Conservation (phyloP, 768 basidiomycete genomes). For the Leccinum ochraceum region DNA sequence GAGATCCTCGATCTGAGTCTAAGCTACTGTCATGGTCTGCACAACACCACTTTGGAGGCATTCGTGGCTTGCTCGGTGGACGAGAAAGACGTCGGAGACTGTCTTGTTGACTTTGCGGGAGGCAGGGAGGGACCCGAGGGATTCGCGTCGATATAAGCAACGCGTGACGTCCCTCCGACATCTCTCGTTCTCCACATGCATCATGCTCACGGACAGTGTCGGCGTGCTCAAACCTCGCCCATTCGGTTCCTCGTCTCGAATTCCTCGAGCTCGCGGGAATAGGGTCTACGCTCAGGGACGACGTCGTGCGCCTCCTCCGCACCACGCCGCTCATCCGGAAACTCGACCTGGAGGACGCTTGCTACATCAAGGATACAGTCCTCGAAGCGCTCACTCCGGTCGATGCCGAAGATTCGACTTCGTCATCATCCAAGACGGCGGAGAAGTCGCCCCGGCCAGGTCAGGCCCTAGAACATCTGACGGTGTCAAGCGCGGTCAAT, state of each 20-base stretch:
- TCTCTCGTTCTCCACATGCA: slow-evolving; percentile 72
- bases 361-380: slow-evolving; percentile 75
- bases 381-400: slow-evolving; percentile 62
- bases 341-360: slow-evolving; percentile 86
- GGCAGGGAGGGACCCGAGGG: slow-evolving; percentile 55
- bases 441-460: slow-evolving; percentile 48
- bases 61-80: slow-evolving; percentile 57
- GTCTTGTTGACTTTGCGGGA: slow-evolving; percentile 60
- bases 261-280: slow-evolving; percentile 80
- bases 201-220: slow-evolving; percentile 62
- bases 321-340: slow-evolving; percentile 71
- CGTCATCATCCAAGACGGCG: slow-evolving; percentile 9
- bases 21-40: slow-evolving; percentile 65
- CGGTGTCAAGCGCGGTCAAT: slow-evolving; percentile 64
- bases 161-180: slow-evolving; percentile 72
- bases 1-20: slow-evolving; percentile 84
- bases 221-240: slow-evolving; percentile 71
- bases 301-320: slow-evolving; percentile 67
- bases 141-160: slow-evolving; percentile 49
- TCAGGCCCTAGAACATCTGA: slow-evolving; percentile 69
- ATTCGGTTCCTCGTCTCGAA: slow-evolving; percentile 70
- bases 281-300: slow-evolving; percentile 64
- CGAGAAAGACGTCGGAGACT: slow-evolving; percentile 33
- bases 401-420: slow-evolving; percentile 7
- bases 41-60: slow-evolving; percentile 74